Conservation (phyloP, 768 basidiomycete species). For the Cystobasidium tubakii region DNA sequence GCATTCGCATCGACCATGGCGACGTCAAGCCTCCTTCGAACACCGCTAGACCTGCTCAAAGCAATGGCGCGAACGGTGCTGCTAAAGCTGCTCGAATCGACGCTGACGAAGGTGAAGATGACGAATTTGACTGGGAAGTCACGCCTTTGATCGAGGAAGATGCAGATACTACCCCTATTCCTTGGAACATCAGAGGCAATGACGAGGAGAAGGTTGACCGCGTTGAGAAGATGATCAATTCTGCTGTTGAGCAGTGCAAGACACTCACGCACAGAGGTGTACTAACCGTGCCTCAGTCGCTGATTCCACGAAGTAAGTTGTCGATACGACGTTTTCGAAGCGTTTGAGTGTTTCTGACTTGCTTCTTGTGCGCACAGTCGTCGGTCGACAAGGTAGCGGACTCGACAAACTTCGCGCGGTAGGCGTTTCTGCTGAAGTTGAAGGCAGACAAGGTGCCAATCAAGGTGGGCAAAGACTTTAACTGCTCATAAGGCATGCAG, state of each 20-base stretch:
- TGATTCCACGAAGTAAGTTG: slow-evolving; percentile 36
- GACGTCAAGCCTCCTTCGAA: slow-evolving; percentile 73
- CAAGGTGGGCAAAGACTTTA: neutral
- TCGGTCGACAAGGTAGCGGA: slow-evolving; percentile 42
- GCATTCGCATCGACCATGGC: slow-evolving; percentile 53
- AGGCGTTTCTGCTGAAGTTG: slow-evolving; percentile 34
- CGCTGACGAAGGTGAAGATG: slow-evolving; percentile 55
- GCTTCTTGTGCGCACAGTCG: slow-evolving; percentile 32
- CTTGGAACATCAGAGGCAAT: slow-evolving; percentile 60
- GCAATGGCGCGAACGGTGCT: slow-evolving; percentile 44
- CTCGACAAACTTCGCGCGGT: slow-evolving; percentile 43
- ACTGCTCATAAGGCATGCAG: too few relatives aligned
- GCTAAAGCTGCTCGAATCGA: slow-evolving; percentile 73
- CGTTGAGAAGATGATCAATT: slow-evolving; percentile 62
- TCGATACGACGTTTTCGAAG: too few relatives aligned
- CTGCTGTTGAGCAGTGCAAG: slow-evolving; percentile 67
- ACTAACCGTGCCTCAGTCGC: slow-evolving; percentile 58
- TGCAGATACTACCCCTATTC: slow-evolving; percentile 33
- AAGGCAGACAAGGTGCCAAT: slow-evolving; percentile 33
- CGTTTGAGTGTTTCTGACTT: too few relatives aligned
- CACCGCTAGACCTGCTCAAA: slow-evolving; percentile 45
- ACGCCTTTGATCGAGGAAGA: slow-evolving; percentile 62
- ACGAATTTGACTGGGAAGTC: slow-evolving; percentile 75
- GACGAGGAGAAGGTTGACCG: slow-evolving; percentile 71
- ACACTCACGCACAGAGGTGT: slow-evolving; percentile 73